Evolutionary conservation across 2,329 filamentous ascomycete genomes (phyloP).

Genomic region (Claviceps fusiformis): DNA sequence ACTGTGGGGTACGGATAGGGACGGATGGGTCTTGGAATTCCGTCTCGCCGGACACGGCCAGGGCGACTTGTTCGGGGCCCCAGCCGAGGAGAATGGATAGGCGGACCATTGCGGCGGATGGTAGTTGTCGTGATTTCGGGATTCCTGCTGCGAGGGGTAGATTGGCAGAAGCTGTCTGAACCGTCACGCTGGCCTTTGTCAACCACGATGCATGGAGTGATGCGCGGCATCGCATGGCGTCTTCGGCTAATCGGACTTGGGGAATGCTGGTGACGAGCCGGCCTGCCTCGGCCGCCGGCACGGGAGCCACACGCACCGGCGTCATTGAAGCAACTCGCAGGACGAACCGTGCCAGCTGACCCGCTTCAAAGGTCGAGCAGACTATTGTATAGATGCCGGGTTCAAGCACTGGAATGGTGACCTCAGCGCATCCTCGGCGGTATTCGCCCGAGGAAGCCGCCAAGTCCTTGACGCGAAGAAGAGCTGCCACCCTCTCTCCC

Average conservation of each 20-base stretch:
- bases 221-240: slow-evolving; percentile 26
- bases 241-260: slow-evolving; percentile 36
- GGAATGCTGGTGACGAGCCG: slow-evolving; percentile 48
- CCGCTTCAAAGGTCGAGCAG: slow-evolving; percentile 78
- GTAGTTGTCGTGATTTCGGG: slow-evolving; percentile 9
- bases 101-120: slow-evolving; percentile 45
- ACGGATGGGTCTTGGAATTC: slow-evolving; percentile 56
- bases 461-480: slow-evolving; percentile 66
- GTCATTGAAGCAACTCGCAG: slow-evolving; percentile 58
- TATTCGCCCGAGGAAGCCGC: slow-evolving; percentile 81
- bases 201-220: slow-evolving; percentile 31
- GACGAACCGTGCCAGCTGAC: slow-evolving; percentile 60
- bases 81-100: slow-evolving; percentile 61
- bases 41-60: slow-evolving; percentile 57
- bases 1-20: slow-evolving; percentile 56
- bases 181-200: slow-evolving; percentile 36
- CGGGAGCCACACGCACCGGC: slow-evolving; percentile 40
- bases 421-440: slow-evolving; percentile 61
- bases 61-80: slow-evolving; percentile 50
- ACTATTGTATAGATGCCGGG: slow-evolving; percentile 74
- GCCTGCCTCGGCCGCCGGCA: slow-evolving; percentile 65
- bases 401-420: slow-evolving; percentile 46
- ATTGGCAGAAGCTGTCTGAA: slow-evolving; percentile 17
- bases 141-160: slow-evolving; percentile 13
- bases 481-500: slow-evolving; percentile 54